Evolutionary conservation across 306 rosid species (phyloP).

Genomic region (Pterocarpus santalinus): DNA sequence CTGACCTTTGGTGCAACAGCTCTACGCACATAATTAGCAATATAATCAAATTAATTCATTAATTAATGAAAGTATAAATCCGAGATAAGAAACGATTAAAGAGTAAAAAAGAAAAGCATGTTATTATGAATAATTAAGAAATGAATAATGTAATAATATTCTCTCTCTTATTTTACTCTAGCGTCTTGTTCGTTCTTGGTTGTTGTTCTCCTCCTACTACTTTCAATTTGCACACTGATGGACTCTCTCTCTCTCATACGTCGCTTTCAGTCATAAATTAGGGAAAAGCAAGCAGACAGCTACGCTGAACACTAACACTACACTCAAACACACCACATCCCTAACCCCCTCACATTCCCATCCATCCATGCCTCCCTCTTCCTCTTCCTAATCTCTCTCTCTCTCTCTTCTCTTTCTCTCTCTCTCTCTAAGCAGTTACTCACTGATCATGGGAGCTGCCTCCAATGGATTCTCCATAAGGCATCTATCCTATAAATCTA

Average conservation of each 20-base stretch:
- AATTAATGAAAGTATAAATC: no score
- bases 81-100: no score
- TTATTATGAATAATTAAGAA: no score
- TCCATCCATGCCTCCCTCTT: constrained; percentile 27
- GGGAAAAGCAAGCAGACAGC: constrained; percentile 68
- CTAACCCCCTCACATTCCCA: constrained; percentile 35
- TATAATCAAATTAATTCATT: no score
- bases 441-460: constrained; percentile 69
- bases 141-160: neutral
- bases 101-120: no score
- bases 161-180: neutral
- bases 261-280: constrained; percentile 93
- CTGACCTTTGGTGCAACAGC: no score
- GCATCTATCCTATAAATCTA: constrained; percentile 41
- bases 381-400: neutral
- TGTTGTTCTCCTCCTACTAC: neutral
- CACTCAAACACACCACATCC: constrained; percentile 15
- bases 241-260: constrained; percentile 74
- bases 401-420: neutral
- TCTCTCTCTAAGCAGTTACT: neutral
- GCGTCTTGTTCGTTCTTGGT: neutral
- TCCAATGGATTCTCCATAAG: constrained; percentile 87
- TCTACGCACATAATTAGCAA: neutral
- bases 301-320: constrained; percentile 26
- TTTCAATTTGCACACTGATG: constrained; percentile 43